phyloP scores from a whole-genome alignment of 2,329 filamentous ascomycete genomes.

The Ascochyta viciae-villosae region DNA sequence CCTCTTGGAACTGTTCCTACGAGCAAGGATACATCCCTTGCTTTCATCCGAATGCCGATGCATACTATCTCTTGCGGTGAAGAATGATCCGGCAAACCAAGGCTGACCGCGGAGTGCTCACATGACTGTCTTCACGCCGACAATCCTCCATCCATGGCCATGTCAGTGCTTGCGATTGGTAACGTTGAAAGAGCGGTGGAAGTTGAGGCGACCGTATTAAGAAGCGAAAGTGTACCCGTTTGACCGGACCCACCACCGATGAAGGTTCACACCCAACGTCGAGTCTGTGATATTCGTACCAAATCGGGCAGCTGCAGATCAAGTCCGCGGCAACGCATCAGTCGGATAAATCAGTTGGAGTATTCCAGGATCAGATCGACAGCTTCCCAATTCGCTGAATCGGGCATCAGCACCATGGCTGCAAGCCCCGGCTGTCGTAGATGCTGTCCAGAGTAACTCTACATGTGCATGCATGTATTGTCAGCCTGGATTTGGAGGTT shows the following conservation, averaged over 20 bases:
- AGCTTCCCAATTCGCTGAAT: neutral
- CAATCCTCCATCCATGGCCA: slow-evolving; percentile 13
- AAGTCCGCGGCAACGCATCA: neutral
- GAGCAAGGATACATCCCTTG: slow-evolving; percentile 16
- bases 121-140: slow-evolving; percentile 26
- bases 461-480: slow-evolving; percentile 1
- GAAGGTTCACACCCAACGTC: neutral
- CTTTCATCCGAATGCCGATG: slow-evolving; percentile 16
- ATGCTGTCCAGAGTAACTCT: neutral
- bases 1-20: slow-evolving; percentile 23
- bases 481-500: neutral
- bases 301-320: slow-evolving; percentile 1
- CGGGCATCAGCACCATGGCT: slow-evolving; percentile 6
- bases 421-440: slow-evolving; percentile 10
- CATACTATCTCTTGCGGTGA: slow-evolving; percentile 27
- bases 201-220: slow-evolving; percentile 1
- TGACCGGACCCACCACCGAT: slow-evolving; percentile 11
- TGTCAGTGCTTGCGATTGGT: slow-evolving; percentile 2
- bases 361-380: neutral
- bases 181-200: slow-evolving; percentile 34
- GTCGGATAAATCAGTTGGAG: neutral
- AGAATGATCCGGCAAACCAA: slow-evolving; percentile 22
- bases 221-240: slow-evolving; percentile 2
- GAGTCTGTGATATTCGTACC: neutral
- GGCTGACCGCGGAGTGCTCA: slow-evolving; percentile 29